These are phyloP conservation scores for Malus fusca DNA, from an alignment of 306 rosid species.

Conservation along the genomic window DNA sequence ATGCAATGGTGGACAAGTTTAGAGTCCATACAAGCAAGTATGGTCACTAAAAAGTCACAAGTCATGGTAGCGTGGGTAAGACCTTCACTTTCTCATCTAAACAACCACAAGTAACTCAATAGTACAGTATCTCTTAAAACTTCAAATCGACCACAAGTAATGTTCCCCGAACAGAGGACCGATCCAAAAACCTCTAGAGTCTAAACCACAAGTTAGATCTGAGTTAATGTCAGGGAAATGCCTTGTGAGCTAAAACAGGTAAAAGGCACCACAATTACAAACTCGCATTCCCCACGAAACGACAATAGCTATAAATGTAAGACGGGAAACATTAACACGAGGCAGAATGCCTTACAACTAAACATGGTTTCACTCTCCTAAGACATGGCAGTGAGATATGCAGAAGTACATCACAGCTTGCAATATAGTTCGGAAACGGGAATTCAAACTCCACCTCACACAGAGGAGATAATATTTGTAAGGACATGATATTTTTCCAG, in stretches of 20 bases:
- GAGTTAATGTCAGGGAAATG: background rate
- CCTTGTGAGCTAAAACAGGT: background rate
- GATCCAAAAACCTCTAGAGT: background rate
- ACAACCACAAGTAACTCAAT: background rate
- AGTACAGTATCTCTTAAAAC: background rate
- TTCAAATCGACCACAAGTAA: background rate
- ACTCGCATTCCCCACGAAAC: background rate
- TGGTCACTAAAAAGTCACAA: background rate
- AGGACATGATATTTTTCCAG: constrained; percentile 14
- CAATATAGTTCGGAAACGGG: background rate
- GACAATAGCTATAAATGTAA: background rate
- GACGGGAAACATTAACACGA: background rate
- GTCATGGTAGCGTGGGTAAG: no score
- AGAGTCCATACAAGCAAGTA: background rate
- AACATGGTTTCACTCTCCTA: constrained; percentile 6
- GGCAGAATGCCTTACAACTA: constrained; percentile 5
- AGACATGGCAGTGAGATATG: constrained; percentile 3
- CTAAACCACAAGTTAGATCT: background rate
- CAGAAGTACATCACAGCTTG: background rate
- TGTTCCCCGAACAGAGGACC: background rate
- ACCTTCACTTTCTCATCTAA: background rate
- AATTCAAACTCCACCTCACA: constrained; percentile 10
- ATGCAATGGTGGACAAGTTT: background rate
- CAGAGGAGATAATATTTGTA: constrained; percentile 13
- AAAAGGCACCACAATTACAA: background rate